Conservation (phyloP, 2,329 filamentous ascomycete species). For the Atkinsonella texensis region DNA sequence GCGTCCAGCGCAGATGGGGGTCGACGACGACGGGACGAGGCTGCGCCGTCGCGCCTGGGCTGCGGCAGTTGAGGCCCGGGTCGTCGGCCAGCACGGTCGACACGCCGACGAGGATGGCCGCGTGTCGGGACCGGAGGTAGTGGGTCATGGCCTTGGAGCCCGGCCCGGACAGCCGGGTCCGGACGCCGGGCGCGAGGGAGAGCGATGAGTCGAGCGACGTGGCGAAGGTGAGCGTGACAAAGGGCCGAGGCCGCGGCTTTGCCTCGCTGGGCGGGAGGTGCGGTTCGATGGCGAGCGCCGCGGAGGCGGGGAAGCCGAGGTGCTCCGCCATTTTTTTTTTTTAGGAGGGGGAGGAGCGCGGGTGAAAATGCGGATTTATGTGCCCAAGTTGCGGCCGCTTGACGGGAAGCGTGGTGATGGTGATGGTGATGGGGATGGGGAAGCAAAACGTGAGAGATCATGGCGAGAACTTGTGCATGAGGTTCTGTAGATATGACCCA, state of each 20-base stretch:
- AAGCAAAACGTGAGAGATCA: too few species aligned
- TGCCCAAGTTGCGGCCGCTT: too few species aligned
- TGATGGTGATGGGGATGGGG: too few species aligned
- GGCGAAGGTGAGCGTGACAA: slow-evolving; percentile 79
- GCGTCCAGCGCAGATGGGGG: slow-evolving; percentile 61
- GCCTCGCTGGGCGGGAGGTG: slow-evolving; percentile 18
- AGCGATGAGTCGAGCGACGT: slow-evolving; percentile 77
- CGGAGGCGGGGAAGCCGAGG: slow-evolving; percentile 21
- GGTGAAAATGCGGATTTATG: too few species aligned
- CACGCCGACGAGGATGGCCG: slow-evolving; percentile 75
- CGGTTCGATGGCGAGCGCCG: slow-evolving; percentile 20
- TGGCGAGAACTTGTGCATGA: too few species aligned
- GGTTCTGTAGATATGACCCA: too few species aligned
- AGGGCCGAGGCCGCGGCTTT: slow-evolving; percentile 21
- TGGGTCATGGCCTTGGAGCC: slow-evolving; percentile 89
- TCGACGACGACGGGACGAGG: slow-evolving; percentile 77
- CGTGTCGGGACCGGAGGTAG: slow-evolving; percentile 69
- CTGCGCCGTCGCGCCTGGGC: slow-evolving; percentile 50
- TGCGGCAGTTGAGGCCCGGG: slow-evolving; percentile 72
- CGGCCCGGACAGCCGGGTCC: slow-evolving; percentile 71
- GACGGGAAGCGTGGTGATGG: too few species aligned
- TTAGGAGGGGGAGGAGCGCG: too few species aligned
- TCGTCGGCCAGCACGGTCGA: slow-evolving; percentile 78
- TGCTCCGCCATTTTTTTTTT: slow-evolving; percentile 24
- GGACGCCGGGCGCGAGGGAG: slow-evolving; percentile 64